Conservation (phyloP, 2,329 filamentous ascomycete genomes). For the Alternaria rosae region DNA sequence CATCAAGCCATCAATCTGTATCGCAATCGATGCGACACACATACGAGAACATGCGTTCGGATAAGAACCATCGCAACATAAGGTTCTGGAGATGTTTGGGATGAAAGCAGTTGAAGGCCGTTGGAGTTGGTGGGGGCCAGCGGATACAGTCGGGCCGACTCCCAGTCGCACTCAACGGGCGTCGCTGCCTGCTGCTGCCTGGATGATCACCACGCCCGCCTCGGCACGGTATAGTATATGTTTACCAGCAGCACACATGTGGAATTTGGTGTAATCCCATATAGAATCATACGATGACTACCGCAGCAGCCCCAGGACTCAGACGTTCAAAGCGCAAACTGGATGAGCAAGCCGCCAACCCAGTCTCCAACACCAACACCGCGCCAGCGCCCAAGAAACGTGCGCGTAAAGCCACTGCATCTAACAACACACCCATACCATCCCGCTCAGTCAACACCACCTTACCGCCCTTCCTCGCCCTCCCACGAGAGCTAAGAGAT, state of each 20-base stretch:
- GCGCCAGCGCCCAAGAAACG: neutral
- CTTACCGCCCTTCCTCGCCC: constrained; percentile 14
- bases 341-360: neutral
- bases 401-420: neutral
- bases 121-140: neutral
- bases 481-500: constrained; percentile 27
- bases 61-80: neutral
- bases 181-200: constrained; percentile 14
- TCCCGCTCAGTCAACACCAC: neutral
- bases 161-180: neutral
- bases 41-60: neutral
- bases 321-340: constrained; percentile 9
- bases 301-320: neutral
- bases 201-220: neutral
- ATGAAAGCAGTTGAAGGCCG: neutral
- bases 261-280: rapidly evolving
- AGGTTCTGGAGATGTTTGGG: neutral
- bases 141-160: neutral
- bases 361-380: neutral
- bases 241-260: neutral
- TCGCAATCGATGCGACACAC: neutral
- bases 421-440: neutral
- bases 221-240: neutral
- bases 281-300: neutral
- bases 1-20: neutral